These are phyloP conservation scores for Tilletia indica DNA, from an alignment of 1,284 basidiomycete genomes.

Conservation along the genomic window DNA sequence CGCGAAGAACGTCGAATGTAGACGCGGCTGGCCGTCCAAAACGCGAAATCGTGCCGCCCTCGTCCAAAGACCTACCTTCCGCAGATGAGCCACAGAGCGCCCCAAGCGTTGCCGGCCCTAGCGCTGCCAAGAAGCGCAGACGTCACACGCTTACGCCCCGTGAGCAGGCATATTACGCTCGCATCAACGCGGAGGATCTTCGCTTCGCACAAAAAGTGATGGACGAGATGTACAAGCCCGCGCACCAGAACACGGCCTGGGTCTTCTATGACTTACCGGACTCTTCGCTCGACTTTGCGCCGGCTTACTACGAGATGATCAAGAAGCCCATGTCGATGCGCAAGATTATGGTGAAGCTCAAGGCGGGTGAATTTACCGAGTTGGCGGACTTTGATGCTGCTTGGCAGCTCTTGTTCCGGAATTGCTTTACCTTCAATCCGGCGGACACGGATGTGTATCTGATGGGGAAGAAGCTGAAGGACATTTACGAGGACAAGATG, in stretches of 20 bases:
- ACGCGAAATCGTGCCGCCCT: constrained; percentile 92
- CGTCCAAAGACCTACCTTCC: constrained; percentile 85
- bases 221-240: constrained; percentile 71
- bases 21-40: constrained; percentile 76
- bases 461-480: constrained; percentile 63
- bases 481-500: constrained; percentile 89
- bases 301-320: constrained; percentile 82
- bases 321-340: constrained; percentile 84
- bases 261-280: constrained; percentile 93
- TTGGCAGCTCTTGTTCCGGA: constrained; percentile 88
- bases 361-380: constrained; percentile 70
- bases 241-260: constrained; percentile 70
- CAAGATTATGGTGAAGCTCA: constrained; percentile 67
- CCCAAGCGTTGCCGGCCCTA: constrained; percentile 32
- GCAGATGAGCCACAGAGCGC: constrained; percentile 61
- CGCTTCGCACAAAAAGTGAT: constrained; percentile 77
- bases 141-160: constrained; percentile 32
- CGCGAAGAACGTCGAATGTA: constrained; percentile 58
- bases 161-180: constrained; percentile 65
- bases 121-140: constrained; percentile 35
- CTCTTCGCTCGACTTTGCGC: constrained; percentile 71
- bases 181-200: constrained; percentile 75
- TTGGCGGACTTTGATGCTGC: constrained; percentile 81
- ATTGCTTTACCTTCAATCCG: constrained; percentile 91
- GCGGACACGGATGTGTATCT: constrained; percentile 79